phyloP scores from a whole-genome alignment of 2,329 filamentous ascomycete genomes.

The Ophiostoma piceae region DNA sequence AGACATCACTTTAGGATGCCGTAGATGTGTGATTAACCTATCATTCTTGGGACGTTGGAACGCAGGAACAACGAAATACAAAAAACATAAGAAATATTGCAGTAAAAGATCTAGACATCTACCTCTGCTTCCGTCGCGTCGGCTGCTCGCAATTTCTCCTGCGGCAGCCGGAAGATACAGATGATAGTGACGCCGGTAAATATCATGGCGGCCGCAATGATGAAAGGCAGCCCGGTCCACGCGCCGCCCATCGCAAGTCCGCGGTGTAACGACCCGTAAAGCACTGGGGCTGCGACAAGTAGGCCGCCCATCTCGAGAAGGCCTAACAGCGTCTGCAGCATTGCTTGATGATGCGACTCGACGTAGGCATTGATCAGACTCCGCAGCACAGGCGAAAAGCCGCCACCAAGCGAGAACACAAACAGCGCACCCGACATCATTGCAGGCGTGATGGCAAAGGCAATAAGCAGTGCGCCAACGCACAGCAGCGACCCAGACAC shows the following conservation, averaged over 20 bases:
- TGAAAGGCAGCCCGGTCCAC: slow-evolving; percentile 49
- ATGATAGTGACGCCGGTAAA: not conserved
- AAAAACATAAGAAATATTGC: not conserved
- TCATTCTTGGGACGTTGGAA: not conserved
- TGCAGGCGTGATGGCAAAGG: slow-evolving; percentile 35
- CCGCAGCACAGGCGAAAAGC: slow-evolving; percentile 41
- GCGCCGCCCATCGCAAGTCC: slow-evolving; percentile 44
- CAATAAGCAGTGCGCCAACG: slow-evolving; percentile 37
- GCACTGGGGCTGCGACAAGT: slow-evolving; percentile 42
- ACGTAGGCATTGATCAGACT: slow-evolving; percentile 50
- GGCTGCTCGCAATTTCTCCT: not conserved
- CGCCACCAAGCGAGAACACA: slow-evolving; percentile 43
- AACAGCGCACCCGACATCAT: slow-evolving; percentile 39
- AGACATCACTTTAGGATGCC: not conserved
- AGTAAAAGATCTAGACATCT: not conserved
- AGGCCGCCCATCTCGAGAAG: slow-evolving; percentile 47
- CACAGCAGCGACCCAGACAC: slow-evolving; percentile 33
- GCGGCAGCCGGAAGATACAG: slow-evolving; percentile 1
- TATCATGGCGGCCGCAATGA: slow-evolving; percentile 35
- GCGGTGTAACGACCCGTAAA: slow-evolving; percentile 43
- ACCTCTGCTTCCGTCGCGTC: not conserved
- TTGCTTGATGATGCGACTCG: slow-evolving; percentile 49
- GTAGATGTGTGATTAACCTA: not conserved
- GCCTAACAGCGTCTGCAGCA: slow-evolving; percentile 49
- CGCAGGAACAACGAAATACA: not conserved